Evolutionary conservation across 139 green algal species (phyloP).

Genomic region (Closterium sp.): DNA sequence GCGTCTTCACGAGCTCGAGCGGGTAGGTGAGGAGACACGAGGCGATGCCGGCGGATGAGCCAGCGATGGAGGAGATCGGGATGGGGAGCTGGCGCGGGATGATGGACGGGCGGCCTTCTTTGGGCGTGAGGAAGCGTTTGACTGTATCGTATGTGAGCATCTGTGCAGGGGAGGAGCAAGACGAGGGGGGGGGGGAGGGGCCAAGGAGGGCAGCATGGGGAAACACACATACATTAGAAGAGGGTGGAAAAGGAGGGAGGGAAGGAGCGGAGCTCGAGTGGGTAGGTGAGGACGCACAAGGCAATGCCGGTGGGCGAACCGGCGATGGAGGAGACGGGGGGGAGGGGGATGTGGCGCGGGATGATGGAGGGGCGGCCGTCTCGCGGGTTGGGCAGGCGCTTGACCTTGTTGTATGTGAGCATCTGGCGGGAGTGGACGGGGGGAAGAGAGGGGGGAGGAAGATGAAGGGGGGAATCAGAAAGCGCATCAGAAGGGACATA

Average conservation of each 20-base stretch:
- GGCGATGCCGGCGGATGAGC: slow-evolving; percentile 25
- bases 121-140: slow-evolving; percentile 21
- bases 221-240: too few species aligned
- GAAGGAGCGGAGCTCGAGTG: too few species aligned
- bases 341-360: neutral
- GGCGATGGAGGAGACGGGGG: slow-evolving; percentile 2
- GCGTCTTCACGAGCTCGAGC: slow-evolving; percentile 46
- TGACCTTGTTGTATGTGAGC: slow-evolving; percentile 21
- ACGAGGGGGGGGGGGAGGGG: too few species aligned
- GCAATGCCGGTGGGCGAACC: slow-evolving; percentile 22
- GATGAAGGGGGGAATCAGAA: too few species aligned
- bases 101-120: neutral
- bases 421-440: too few species aligned
- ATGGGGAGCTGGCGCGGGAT: neutral
- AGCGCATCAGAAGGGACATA: too few species aligned
- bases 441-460: neutral
- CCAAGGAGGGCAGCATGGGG: too few species aligned
- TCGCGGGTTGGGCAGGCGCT: neutral
- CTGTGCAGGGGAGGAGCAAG: slow-evolving; percentile 2
- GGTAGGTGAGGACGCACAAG: neutral
- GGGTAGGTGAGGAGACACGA: slow-evolving; percentile 38
- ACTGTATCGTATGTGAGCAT: slow-evolving; percentile 45
- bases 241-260: too few species aligned
- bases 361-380: neutral
- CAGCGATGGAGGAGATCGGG: slow-evolving; percentile 29